Evolutionary conservation across 441 rosid genomes (phyloP).

Genomic region (California macrophylla): DNA sequence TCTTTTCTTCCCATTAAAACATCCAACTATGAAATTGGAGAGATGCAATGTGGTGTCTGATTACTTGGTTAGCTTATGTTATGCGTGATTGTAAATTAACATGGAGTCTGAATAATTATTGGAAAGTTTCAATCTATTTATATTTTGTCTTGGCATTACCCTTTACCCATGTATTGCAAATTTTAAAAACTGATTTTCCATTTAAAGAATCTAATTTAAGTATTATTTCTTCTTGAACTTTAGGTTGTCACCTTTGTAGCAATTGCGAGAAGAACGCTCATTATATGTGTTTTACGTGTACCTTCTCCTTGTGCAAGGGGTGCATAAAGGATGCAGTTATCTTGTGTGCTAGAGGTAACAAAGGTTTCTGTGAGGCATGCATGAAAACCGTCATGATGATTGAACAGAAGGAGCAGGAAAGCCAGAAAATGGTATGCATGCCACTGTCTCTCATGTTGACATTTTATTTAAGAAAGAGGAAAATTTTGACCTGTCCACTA

Average conservation of each 20-base stretch:
- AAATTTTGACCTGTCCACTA: neutral
- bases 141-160: neutral
- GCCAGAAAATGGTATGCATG: slow-evolving; percentile 48
- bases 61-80: too few relatives aligned
- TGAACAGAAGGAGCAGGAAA: slow-evolving; percentile 54
- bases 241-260: slow-evolving; percentile 98
- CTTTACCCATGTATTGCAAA: neutral
- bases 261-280: slow-evolving; percentile 71
- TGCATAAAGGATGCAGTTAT: slow-evolving; percentile 85
- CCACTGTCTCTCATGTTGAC: neutral
- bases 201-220: neutral
- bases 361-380: slow-evolving; percentile 92
- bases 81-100: neutral
- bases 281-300: slow-evolving; percentile 95
- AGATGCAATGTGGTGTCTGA: too few relatives aligned
- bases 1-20: too few relatives aligned
- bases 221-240: slow-evolving; percentile 19
- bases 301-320: slow-evolving; percentile 85
- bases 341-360: slow-evolving; percentile 55
- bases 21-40: too few relatives aligned
- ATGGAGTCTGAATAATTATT: neutral
- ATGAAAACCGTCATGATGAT: slow-evolving; percentile 82
- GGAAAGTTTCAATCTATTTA: neutral
- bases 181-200: neutral
- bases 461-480: neutral